These are phyloP conservation scores for Cercospora zeina DNA, from an alignment of 2,329 filamentous ascomycete genomes.

Conservation along the genomic window DNA sequence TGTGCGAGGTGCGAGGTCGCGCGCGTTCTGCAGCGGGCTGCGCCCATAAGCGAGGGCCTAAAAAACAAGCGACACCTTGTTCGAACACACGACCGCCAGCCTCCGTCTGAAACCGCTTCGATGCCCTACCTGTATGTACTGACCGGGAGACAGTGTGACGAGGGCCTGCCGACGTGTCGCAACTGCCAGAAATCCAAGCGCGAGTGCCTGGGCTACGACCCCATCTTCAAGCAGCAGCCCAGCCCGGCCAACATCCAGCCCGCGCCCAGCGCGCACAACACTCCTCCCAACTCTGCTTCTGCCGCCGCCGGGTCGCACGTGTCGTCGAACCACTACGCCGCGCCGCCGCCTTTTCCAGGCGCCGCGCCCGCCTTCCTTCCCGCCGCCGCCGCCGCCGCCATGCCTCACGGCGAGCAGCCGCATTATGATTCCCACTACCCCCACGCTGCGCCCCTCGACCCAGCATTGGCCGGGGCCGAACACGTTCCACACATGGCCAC, in stretches of 20 bases:
- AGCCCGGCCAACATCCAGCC: slow-evolving; percentile 72
- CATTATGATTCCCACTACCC: slow-evolving; percentile 42
- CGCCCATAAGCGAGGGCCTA: slow-evolving; percentile 20
- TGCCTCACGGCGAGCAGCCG: slow-evolving; percentile 11
- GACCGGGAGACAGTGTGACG: slow-evolving; percentile 72
- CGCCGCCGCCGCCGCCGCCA: slow-evolving; percentile 9
- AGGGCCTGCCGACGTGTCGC: slow-evolving; percentile 87
- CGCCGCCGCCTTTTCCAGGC: slow-evolving; percentile 23
- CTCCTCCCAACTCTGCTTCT: slow-evolving; percentile 28
- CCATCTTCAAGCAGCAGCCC: slow-evolving; percentile 75
- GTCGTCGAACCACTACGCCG: slow-evolving; percentile 24
- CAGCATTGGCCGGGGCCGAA: slow-evolving; percentile 57
- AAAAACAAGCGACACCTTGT: slow-evolving; percentile 27
- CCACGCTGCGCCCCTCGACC: slow-evolving; percentile 59
- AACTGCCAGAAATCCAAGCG: slow-evolving; percentile 88
- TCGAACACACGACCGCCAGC: slow-evolving; percentile 15
- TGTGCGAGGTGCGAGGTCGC: slow-evolving; percentile 21
- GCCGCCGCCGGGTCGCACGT: slow-evolving; percentile 18
- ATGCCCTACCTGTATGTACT: slow-evolving; percentile 1
- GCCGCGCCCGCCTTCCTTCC: slow-evolving; percentile 25
- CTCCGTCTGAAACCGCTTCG: neutral
- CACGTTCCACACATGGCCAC: slow-evolving; percentile 29
- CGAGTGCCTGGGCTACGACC: slow-evolving; percentile 82
- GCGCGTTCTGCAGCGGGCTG: slow-evolving; percentile 20
- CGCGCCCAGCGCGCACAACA: slow-evolving; percentile 48